Evolutionary conservation across 2,329 filamentous ascomycete species (phyloP).

Genomic region (Albifimbria verrucaria): DNA sequence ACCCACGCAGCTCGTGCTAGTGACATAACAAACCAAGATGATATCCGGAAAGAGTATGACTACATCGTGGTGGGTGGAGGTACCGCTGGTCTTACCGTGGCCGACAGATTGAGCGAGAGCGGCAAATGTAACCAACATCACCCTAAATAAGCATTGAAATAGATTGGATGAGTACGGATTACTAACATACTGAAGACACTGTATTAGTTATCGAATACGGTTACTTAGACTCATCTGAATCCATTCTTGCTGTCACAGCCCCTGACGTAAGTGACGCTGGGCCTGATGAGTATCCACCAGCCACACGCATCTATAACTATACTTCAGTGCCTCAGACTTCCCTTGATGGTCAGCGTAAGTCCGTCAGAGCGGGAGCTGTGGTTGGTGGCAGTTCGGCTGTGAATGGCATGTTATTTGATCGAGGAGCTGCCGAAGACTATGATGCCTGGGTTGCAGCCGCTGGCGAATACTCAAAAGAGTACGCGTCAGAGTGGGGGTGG

Average conservation of each 20-base stretch:
- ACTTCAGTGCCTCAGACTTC: not conserved
- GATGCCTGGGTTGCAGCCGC: not conserved
- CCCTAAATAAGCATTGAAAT: not conserved
- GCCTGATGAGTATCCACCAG: not conserved
- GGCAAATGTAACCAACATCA: not conserved
- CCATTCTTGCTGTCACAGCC: not conserved
- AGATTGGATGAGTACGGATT: not conserved
- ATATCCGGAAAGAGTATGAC: conserved; percentile 13
- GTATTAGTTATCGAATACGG: not conserved
- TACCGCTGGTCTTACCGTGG: conserved; percentile 12
- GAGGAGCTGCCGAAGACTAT: not conserved
- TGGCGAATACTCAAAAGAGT: not conserved
- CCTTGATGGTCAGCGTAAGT: not conserved
- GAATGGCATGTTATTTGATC: not conserved
- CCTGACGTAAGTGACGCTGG: not conserved
- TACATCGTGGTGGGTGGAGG: conserved; percentile 17
- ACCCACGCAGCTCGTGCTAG: not conserved
- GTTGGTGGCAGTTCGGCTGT: not conserved
- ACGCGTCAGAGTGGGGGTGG: conserved; percentile 1
- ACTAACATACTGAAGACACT: not conserved
- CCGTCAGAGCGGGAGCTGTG: not conserved
- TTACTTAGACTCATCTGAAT: not conserved
- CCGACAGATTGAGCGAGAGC: conserved; percentile 14
- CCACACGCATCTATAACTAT: not conserved
- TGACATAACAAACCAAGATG: not conserved